Evolutionary conservation across 164 flowering plant species (phyloP), one percentile per base, ranked within the genome.

Genomic region (Umbellularia californica): DNA sequence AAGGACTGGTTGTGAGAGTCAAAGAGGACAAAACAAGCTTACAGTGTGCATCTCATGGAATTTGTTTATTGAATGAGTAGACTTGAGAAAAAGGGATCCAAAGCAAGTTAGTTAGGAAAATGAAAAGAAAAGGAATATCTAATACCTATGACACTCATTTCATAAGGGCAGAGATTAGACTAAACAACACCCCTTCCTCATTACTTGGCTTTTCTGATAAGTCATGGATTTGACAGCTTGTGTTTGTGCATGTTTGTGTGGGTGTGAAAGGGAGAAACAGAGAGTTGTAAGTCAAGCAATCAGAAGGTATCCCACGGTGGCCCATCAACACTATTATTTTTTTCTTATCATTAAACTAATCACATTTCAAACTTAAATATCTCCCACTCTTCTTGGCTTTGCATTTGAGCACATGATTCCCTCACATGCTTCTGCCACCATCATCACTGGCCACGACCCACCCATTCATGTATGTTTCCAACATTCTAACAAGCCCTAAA

Each of bases 401-500:
- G 28, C 69, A 33, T 28, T 55, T 15, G 60, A 55, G 60, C 47
- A 67, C 69, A 67, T 67, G 69, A 67, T 30, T 17, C 63, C 20
- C 22, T 70, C 63, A 70, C 72, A 70, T 70, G 72, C 72, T 62
- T 22, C 55, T 20, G 65, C 41, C 65, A 58, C 15, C 74, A 58
- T 71, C 74, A 71, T 58, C 74, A 71, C 74, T 71, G 74, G 65
- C 74, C 74, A 71, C 66, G 24, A 58, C 74, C 63, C 55, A 10
- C 66, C 63, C 74, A 35, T 71, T 58, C 65, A 15, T 58, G 22
- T 58, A 28, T 71, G 74, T 24, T 58, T 65, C 74, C 74, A 71
- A 58, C 74, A 71, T 71, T 71, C 74, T 58, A 58, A 71, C 74
- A 71, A 14, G 22, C 74, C 4, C 17, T 2, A 33, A 58, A 30